phyloP scores from a whole-genome alignment of 495 filamentous ascomycete genomes.

The Aspergillus avenaceus region DNA sequence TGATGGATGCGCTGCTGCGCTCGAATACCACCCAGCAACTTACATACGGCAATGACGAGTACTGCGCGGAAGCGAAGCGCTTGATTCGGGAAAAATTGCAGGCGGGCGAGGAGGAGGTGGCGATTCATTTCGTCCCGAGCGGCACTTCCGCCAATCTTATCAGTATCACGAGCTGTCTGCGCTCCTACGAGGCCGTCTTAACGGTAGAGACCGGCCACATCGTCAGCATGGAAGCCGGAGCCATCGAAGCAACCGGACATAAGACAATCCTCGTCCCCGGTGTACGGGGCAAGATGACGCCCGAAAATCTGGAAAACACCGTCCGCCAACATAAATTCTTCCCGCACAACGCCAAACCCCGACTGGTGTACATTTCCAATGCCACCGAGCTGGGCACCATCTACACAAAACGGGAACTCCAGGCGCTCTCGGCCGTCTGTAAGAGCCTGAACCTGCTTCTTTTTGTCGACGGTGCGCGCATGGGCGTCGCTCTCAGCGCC shows the following conservation, averaged over 20 bases:
- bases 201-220: constrained; percentile 41
- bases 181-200: constrained; percentile 41
- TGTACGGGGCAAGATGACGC: constrained; percentile 38
- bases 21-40: constrained; percentile 37
- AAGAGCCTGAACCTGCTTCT: constrained; percentile 30
- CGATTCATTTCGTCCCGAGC: constrained; percentile 42
- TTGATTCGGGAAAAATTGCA: constrained; percentile 27
- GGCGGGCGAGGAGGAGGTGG: constrained; percentile 32
- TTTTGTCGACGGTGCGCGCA: constrained; percentile 39
- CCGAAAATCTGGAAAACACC: constrained; percentile 29
- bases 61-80: constrained; percentile 23
- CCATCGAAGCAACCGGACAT: constrained; percentile 44
- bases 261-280: constrained; percentile 39
- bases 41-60: constrained; percentile 38
- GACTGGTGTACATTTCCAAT: constrained; percentile 41
- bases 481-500: constrained; percentile 35
- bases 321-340: constrained; percentile 37
- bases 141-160: constrained; percentile 43
- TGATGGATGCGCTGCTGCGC: constrained; percentile 36
- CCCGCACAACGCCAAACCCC: constrained; percentile 43
- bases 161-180: constrained; percentile 40
- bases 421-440: constrained; percentile 28
- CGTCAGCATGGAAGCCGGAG: constrained; percentile 39
- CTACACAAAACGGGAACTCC: constrained; percentile 34
- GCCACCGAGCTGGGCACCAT: constrained; percentile 41